A percentile compares a stretch with the other conserved stretches of the same genome.
These are phyloP conservation scores for Rhizophora apiculata DNA, from an alignment of 345 rosid genomes.

Conservation along the genomic window DNA sequence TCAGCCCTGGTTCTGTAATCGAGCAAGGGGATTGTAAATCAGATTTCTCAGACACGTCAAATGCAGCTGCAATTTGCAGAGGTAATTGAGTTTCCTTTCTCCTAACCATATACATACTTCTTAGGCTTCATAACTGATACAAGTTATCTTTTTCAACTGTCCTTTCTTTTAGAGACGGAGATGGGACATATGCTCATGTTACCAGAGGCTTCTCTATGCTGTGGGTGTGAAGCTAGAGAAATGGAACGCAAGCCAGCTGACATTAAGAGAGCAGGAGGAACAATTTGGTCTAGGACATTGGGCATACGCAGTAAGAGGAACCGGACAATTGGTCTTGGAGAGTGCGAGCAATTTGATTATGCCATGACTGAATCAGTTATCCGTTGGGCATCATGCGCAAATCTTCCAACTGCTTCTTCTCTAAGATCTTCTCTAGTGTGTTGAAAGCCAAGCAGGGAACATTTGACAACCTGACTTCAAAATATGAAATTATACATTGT, in stretches of 20 bases:
- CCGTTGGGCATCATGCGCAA: constrained; percentile 66
- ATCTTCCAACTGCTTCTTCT: constrained; percentile 48
- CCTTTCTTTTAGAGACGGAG: constrained; percentile 25
- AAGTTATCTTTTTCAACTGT: neutral
- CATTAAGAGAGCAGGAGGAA: constrained; percentile 36
- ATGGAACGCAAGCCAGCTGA: constrained; percentile 29
- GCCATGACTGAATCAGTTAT: constrained; percentile 52
- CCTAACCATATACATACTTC: neutral
- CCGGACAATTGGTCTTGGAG: constrained; percentile 57
- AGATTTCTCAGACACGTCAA: constrained; percentile 20
- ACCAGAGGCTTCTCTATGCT: constrained; percentile 24
- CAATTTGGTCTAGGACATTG: constrained; percentile 34
- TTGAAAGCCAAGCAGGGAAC: constrained; percentile 19
- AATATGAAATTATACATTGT: neutral
- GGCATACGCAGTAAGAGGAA: constrained; percentile 52
- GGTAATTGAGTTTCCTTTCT: constrained; percentile 34
- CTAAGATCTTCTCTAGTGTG: constrained; percentile 59
- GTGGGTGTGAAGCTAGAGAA: constrained; percentile 28
- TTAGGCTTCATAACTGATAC: neutral
- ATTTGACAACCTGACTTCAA: neutral
- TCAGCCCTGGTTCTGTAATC: constrained; percentile 32
- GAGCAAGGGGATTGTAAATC: constrained; percentile 19
- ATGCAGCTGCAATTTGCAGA: constrained; percentile 19
- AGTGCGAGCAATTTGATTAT: constrained; percentile 46
- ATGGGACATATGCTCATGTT: constrained; percentile 26